Evolutionary conservation across 2,329 filamentous ascomycete genomes (phyloP).

Genomic region (Penicillium sp.): DNA sequence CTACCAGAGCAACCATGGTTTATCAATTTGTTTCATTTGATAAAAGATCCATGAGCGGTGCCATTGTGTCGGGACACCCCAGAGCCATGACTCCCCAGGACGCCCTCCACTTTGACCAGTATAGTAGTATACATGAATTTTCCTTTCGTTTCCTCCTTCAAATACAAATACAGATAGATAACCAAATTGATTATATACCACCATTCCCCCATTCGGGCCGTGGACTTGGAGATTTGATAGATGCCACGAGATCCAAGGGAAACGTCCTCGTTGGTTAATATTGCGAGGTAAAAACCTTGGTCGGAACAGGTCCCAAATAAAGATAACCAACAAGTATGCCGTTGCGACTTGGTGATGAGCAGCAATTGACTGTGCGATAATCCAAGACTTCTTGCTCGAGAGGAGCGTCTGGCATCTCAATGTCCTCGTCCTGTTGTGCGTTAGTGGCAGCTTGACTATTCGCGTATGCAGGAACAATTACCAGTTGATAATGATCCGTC

Average conservation of each 20-base stretch:
- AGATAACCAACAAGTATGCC: slow-evolving; percentile 1
- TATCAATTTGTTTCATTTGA: not conserved
- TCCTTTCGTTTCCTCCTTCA: no score
- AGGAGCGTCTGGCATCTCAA: slow-evolving; percentile 26
- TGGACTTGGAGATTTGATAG: slow-evolving; percentile 3
- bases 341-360: no score
- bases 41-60: not conserved
- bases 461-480: no score
- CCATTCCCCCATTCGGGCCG: slow-evolving; percentile 27
- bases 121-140: no score
- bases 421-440: slow-evolving; percentile 2
- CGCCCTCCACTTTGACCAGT: not conserved
- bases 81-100: slow-evolving; percentile 1
- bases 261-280: slow-evolving; percentile 18
- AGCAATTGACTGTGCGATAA: not conserved
- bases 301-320: slow-evolving; percentile 7
- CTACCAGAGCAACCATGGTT: not conserved
- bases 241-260: slow-evolving; percentile 23
- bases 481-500: no score
- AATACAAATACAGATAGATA: no score
- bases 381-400: not conserved
- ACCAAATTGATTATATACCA: not conserved
- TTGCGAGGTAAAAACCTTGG: slow-evolving; percentile 28
- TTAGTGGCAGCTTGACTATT: no score
- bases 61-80: not conserved